Base-by-base conservation (phyloP, 2,329 filamentous ascomycete genomes). In the Didymella segeticola region DNA sequence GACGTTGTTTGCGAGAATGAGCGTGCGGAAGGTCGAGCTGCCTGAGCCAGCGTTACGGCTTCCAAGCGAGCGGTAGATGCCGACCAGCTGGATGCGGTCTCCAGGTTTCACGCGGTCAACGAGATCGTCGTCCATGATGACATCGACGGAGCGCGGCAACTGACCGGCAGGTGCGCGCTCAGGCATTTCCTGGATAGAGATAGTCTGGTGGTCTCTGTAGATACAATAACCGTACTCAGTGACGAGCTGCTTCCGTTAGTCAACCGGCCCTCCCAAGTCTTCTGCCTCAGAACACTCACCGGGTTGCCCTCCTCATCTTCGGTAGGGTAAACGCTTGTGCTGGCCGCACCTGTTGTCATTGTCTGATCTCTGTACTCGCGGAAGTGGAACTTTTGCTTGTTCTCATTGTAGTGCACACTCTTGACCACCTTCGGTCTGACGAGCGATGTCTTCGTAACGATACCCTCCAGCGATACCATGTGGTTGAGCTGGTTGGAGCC, bases 131-230 rank as follows among this genome's bases (percentile, higher is more conserved):
- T 99, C 95, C 61, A 99, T 80, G 64, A 99, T 93, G 12, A 98
- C 93, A 76, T 99, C 95, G 15, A 99, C 95, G 50, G 93, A 92
- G 47, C 95, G 88, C 55, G 95, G 95, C 60, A 99, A 83, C 80
- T 98, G 95, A 47, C 95, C 95, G 54, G 95, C 93, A 47, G 95
- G 95, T 2, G 95, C 95, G 65, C 93, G 84, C 76, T 99, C 95
- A 0, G 95, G 95, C 95, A 99, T 99, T 79, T 99, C 95, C 77
- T 99, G 95, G 62, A 99, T 97, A 0, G 93, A 97, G 56, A 99
- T 91, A 14, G 91, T 96, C 75, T 99, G 95, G 72, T 99, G 95
- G 73, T 99, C 95, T 70, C 93, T 85, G 77, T 97, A 99, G 43
- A 89, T 95, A 74, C 89, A 96, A 78, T 96, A 93, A 20, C 95